A percentile compares a stretch with the other conserved stretches of the same genome.
These are phyloP conservation scores for Candida andamanensis DNA, from an alignment of 805 yeast genomes.

Conservation along the genomic window DNA sequence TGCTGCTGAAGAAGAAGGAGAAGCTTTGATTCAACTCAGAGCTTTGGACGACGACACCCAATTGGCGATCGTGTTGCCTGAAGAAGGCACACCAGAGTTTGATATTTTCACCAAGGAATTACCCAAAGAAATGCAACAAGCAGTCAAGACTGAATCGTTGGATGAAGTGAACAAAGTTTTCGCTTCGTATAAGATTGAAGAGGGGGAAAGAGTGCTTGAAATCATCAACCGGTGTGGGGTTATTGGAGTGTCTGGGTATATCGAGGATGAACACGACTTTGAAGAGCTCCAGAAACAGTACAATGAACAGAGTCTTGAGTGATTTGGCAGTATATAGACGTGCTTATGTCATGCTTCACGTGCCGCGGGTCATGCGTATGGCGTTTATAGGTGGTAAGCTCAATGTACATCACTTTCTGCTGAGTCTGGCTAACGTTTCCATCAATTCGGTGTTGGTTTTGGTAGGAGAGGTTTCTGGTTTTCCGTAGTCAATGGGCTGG, in stretches of 20 bases:
- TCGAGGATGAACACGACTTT: conserved; percentile 72
- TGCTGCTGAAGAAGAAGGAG: conserved; percentile 31
- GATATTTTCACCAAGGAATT: conserved; percentile 50
- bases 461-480: too few species aligned
- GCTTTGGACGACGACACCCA: conserved; percentile 81
- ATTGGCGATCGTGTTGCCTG: conserved; percentile 66
- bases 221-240: conserved; percentile 76
- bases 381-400: too few species aligned
- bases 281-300: conserved; percentile 48
- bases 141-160: conserved; percentile 64
- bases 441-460: conserved; percentile 20
- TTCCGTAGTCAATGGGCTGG: too few species aligned
- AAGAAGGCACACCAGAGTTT: conserved; percentile 48
- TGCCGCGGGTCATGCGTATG: too few species aligned
- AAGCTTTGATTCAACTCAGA: conserved; percentile 80
- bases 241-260: conserved; percentile 70
- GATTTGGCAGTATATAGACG: too few species aligned
- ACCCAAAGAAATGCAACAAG: conserved; percentile 62
- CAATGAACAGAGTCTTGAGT: conserved; percentile 13
- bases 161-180: conserved; percentile 83
- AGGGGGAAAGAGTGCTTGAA: conserved; percentile 75
- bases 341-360: too few species aligned
- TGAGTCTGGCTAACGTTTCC: conserved; percentile 35
- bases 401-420: conserved; percentile 18
- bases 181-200: conserved; percentile 63